Evolutionary conservation across 257 asterid species (phyloP), one percentile per base, ranked within the genome.

Genomic region (Nicotiana paniculata): DNA sequence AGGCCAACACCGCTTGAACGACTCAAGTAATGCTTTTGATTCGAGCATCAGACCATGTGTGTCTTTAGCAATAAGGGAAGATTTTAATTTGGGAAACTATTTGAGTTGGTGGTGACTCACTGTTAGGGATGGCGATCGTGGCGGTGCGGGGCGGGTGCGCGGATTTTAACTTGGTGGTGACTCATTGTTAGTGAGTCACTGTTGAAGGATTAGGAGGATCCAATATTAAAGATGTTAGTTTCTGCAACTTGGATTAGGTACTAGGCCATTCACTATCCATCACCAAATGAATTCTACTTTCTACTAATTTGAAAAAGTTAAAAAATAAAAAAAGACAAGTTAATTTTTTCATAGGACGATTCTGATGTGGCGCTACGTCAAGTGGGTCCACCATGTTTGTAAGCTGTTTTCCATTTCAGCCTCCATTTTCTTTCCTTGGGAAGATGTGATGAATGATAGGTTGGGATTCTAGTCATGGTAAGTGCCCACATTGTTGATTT

Each of bases 191-290:
- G 24, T 21, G 24, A 21, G 24, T 21, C 24, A 21, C 33, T 72
- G 13, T 48, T 48, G 28, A 48, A 48, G 62, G 61, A 46, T 72
- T 72, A 12, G 61, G 79, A 72, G 37, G 62, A 26, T 74, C 37
- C 35, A 74, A 11, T 26, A 28, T 48, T 26, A 9, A 48, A 74
- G 4, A 48, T 74, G 79, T 16, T 74, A 74, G 59, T 46, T 32
- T 72, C 78, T 72, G 6, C 78, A 72, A 6, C 79, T 74, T 48
- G 39, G 62, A 74, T 48, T 74, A 74, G 79, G 62, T 74, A 12
- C 21, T 12, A 6, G 48, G 79, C 61, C 39, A 46, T 72, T 72
- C 37, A 24, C 21, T 33, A 18, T n/a, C 16, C 32, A 28, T 57
- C 81, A 28, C 57, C 57, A 35, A 78, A 21, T 35, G 66, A 37